These are phyloP conservation scores for Cutaneotrichosporon spelunceum DNA, from an alignment of 1,284 basidiomycete genomes.

Conservation along the genomic window DNA sequence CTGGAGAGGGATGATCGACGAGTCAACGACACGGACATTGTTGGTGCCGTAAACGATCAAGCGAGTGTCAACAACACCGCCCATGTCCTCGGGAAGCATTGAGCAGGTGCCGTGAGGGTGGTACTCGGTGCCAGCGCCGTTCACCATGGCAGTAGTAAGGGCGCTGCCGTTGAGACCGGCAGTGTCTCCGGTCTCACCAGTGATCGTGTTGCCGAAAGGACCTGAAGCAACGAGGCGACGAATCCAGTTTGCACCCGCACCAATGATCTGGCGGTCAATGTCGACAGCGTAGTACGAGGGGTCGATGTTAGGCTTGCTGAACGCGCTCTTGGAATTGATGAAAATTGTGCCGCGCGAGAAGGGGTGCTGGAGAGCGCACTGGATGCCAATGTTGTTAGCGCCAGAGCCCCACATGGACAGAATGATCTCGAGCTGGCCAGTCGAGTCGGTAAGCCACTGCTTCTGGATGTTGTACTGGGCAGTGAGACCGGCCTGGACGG, in stretches of 20 bases:
- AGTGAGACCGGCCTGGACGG: slow-evolving; percentile 39
- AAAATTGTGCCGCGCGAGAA: slow-evolving; percentile 52
- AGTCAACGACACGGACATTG: slow-evolving; percentile 55
- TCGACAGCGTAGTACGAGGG: slow-evolving; percentile 58
- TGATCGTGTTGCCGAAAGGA: slow-evolving; percentile 35
- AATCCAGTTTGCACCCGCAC: slow-evolving; percentile 37
- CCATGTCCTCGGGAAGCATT: slow-evolving; percentile 62
- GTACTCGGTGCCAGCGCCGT: slow-evolving; percentile 51
- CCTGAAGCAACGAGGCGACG: slow-evolving; percentile 34
- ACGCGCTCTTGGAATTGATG: slow-evolving; percentile 59
- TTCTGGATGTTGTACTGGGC: slow-evolving; percentile 44
- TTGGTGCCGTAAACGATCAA: slow-evolving; percentile 62
- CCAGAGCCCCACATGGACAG: slow-evolving; percentile 41
- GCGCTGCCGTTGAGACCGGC: slow-evolving; percentile 32
- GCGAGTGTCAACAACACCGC: slow-evolving; percentile 65
- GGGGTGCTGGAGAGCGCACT: slow-evolving; percentile 51
- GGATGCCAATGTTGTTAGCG: slow-evolving; percentile 40
- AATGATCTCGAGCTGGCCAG: slow-evolving; percentile 50
- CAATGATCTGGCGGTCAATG: slow-evolving; percentile 45
- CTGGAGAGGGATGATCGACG: slow-evolving; percentile 53
- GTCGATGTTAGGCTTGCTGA: slow-evolving; percentile 61
- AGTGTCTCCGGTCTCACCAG: slow-evolving; percentile 34
- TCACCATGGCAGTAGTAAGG: slow-evolving; percentile 41
- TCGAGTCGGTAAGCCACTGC: slow-evolving; percentile 31
- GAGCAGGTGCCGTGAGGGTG: slow-evolving; percentile 63